Percentiles rank a stretch among this genome's conserved stretches.
phyloP scores from a whole-genome alignment of 2,329 filamentous ascomycete species.

The Penicillium decumbens region DNA sequence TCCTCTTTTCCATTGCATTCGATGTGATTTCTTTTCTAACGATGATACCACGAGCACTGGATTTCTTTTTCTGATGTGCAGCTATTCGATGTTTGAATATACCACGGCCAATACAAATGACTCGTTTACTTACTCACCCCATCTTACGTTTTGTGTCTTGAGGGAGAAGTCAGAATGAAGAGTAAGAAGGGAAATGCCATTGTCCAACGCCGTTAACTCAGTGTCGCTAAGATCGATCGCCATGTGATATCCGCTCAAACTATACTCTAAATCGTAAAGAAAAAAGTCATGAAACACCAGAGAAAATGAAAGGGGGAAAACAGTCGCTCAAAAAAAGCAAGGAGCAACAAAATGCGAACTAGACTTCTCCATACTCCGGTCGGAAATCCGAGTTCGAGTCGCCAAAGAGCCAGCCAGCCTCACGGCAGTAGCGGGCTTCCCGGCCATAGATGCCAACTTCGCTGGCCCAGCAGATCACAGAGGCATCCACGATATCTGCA shows the following conservation, averaged over 20 bases:
- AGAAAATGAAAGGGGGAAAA: background rate
- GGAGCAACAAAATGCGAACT: background rate
- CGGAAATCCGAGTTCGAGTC: slow-evolving; percentile 39
- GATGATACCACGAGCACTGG: slow-evolving; percentile 34
- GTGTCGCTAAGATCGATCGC: background rate
- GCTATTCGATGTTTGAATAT: slow-evolving; percentile 20
- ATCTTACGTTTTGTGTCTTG: background rate
- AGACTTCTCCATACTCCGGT: slow-evolving; percentile 18
- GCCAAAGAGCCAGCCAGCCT: slow-evolving; percentile 84
- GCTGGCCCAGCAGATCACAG: slow-evolving; percentile 90
- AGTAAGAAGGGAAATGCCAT: background rate
- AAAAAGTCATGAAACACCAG: background rate
- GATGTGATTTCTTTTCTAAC: slow-evolving; percentile 12
- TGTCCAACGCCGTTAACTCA: background rate
- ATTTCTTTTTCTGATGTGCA: slow-evolving; percentile 17
- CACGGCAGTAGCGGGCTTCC: slow-evolving; percentile 76
- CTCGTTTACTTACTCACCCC: background rate
- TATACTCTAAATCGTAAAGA: background rate
- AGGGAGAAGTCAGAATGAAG: background rate
- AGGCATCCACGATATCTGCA: slow-evolving; percentile 79
- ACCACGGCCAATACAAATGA: slow-evolving; percentile 11
- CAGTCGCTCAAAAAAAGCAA: background rate
- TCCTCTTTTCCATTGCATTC: slow-evolving; percentile 1
- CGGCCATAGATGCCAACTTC: slow-evolving; percentile 64
- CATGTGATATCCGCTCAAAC: slow-evolving; percentile 6